Percentiles rank a stretch among this genome's conserved stretches.
Evolutionary conservation across 352 stramenopile genomes (phyloP).

Genomic region (Pythium pyrilobum): DNA sequence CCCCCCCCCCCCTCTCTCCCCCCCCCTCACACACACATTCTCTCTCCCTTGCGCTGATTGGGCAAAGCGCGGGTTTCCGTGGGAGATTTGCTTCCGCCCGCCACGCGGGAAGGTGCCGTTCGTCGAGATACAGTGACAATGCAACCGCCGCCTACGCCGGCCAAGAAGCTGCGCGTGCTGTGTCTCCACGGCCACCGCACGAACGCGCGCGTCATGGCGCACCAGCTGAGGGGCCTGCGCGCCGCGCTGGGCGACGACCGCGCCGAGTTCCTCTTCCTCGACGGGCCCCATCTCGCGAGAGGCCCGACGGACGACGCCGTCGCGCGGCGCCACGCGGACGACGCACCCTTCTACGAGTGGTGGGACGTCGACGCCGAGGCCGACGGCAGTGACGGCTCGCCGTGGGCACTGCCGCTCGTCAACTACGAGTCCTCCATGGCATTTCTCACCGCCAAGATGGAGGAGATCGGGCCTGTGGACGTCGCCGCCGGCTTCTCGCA

Average conservation of each 20-base stretch:
- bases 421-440: conserved; percentile 31
- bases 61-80: no score
- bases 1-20: no score
- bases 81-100: no score
- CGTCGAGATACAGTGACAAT: no score
- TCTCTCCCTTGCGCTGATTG: no score
- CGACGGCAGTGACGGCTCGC: no score
- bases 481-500: conserved; percentile 55
- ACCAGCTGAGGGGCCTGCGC: conserved; percentile 23
- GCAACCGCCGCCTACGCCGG: no score
- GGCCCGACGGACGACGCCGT: conserved; percentile 19
- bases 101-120: no score
- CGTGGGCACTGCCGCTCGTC: conserved; percentile 29
- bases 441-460: conserved; percentile 36
- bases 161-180: conserved; percentile 21
- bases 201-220: conserved; percentile 22
- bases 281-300: conserved; percentile 19
- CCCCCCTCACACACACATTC: no score
- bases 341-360: conserved; percentile 45
- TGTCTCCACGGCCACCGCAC: conserved; percentile 29
- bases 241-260: conserved; percentile 16
- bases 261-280: conserved; percentile 25
- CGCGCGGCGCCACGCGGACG: conserved; percentile 13
- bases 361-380: no score
- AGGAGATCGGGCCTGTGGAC: conserved; percentile 36